Conservation (phyloP, 331 rosid genomes). For the Acacia concinna region DNA sequence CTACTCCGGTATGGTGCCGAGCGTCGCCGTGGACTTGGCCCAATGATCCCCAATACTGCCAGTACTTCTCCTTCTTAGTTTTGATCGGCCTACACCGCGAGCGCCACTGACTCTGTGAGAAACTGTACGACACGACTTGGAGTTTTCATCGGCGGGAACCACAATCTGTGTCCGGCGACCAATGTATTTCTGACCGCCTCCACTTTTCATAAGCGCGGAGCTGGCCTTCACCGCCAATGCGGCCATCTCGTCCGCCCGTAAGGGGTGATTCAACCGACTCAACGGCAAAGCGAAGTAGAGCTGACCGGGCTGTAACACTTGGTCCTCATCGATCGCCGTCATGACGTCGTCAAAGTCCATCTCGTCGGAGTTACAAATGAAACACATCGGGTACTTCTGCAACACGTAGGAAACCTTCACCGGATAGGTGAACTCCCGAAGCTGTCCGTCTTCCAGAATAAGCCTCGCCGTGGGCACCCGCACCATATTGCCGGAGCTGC, state of each 20-base stretch:
- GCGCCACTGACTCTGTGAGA: background rate
- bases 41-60: constrained; percentile 26
- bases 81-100: constrained; percentile 16
- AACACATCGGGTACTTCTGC: constrained; percentile 58
- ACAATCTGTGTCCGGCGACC: constrained; percentile 36
- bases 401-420: constrained; percentile 66
- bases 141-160: constrained; percentile 38
- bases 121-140: constrained; percentile 29
- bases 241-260: constrained; percentile 72
- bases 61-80: constrained; percentile 31
- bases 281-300: constrained; percentile 83
- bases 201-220: constrained; percentile 54
- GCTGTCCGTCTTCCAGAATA: constrained; percentile 61
- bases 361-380: constrained; percentile 83
- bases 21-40: constrained; percentile 35
- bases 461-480: constrained; percentile 64
- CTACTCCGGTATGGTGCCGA: constrained; percentile 71
- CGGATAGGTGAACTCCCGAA: constrained; percentile 66
- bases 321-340: constrained; percentile 50
- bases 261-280: constrained; percentile 43
- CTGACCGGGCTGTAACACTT: constrained; percentile 65
- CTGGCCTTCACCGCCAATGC: constrained; percentile 87
- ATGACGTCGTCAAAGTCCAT: constrained; percentile 72
- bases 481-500: constrained; percentile 52
- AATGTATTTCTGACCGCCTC: constrained; percentile 37